Conservation (phyloP, 345 rosid species). For the Brassica rapa region DNA sequence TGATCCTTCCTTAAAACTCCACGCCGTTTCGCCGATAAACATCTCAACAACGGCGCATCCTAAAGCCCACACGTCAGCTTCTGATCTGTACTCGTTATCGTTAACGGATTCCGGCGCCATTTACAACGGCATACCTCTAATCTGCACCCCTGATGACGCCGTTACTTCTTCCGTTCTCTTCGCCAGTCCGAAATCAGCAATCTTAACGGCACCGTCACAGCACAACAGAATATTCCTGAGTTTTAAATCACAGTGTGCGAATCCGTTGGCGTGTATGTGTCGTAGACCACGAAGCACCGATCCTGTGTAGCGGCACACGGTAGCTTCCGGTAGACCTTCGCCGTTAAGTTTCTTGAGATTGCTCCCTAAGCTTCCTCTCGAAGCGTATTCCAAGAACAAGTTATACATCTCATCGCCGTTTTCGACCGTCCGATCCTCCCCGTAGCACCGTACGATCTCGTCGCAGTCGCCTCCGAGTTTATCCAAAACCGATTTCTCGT, state of each 20-base stretch:
- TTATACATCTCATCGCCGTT: slow-evolving; percentile 55
- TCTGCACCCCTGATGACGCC: slow-evolving; percentile 33
- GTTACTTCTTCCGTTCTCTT: slow-evolving; percentile 41
- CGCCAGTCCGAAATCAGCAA: slow-evolving; percentile 80
- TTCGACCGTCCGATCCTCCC: slow-evolving; percentile 46
- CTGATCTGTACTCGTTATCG: slow-evolving; percentile 47
- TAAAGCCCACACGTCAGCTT: slow-evolving; percentile 82
- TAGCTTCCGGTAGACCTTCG: slow-evolving; percentile 50
- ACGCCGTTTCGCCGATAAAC: slow-evolving; percentile 63
- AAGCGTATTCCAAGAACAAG: slow-evolving; percentile 69
- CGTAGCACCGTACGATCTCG: slow-evolving; percentile 56
- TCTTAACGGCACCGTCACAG: slow-evolving; percentile 48
- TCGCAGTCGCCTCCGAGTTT: slow-evolving; percentile 45
- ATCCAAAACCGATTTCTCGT: slow-evolving; percentile 55
- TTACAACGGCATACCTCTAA: slow-evolving; percentile 75
- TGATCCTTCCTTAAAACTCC: slow-evolving; percentile 46
- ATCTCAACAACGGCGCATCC: slow-evolving; percentile 74
- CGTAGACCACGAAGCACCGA: slow-evolving; percentile 58
- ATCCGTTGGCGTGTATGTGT: slow-evolving; percentile 67
- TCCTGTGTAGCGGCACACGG: slow-evolving; percentile 49
- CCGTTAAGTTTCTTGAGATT: slow-evolving; percentile 33
- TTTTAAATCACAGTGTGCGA: slow-evolving; percentile 72
- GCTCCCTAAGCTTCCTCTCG: slow-evolving; percentile 64
- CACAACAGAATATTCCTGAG: slow-evolving; percentile 59
- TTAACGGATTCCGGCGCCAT: slow-evolving; percentile 76